Base-by-base conservation (phyloP, 106 monocot genomes). In the Dioscorea alata region DNA sequence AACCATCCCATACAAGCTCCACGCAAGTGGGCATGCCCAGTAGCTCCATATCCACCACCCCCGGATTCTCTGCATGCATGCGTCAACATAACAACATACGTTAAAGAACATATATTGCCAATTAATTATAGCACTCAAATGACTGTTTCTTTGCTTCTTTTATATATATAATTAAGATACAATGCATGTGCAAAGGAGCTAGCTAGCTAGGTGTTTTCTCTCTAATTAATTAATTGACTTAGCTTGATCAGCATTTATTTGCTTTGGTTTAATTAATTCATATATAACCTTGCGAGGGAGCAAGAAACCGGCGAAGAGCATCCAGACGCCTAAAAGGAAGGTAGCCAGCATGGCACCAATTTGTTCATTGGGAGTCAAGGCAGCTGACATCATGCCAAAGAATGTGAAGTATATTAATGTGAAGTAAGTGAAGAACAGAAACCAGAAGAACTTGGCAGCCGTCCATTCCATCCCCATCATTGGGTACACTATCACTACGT, bases 241-340 rank as follows among this genome's bases (percentile, higher is more conserved):
- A n/a, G n/a, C n/a, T 8, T 42, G 42, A 42, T 42, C 42, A 3
- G 42, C 42, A 42, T 42, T 6, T 42, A 42, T 42, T 6, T 42
- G 42, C 42, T 42, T 42, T 6, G 2, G 4, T 10, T 42, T 42
- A 42, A 42, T 42, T 10, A 42, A 42, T 42, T 3, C 5, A 59
- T 32, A 3, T 76, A 28, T 28, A 28, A 92, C 93, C 81, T 69
- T 84, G 77, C 74, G 68, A 50, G 89, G 76, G 53, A 89, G 54
- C n/a, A 89, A 69, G 72, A 89, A 93, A 18, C 92, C 93, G 9
- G 86, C 84, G 61, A 93, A 93, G 53, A 82, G 34, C 58, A 86
- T 93, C 93, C 93, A 93, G 21, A 79, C n/a, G 0, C 81, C 65
- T 64, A 84, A 86, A 48, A 93, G 53, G 25, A 86, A 69, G 76